Percentiles rank a stretch among this genome's conserved stretches.
Conservation (phyloP, 176 grass and related monocot species). For the bread wheat (Triticum aestivum) region DNA sequence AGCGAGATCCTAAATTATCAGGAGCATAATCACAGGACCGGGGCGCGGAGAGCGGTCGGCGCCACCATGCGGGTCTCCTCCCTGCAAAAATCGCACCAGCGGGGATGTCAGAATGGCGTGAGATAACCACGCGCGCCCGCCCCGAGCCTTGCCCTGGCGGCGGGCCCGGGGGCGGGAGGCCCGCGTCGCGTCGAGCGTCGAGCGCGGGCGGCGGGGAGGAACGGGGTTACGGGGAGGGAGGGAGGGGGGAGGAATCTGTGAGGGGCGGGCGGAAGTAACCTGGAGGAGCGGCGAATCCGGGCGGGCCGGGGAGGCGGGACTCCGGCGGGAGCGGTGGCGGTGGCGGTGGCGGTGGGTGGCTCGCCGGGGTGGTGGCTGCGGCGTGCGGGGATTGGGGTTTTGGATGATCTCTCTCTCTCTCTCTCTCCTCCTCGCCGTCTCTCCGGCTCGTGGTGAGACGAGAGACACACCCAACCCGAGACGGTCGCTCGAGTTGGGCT, state of each 20-base stretch:
- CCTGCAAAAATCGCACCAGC: slow-evolving; percentile 34
- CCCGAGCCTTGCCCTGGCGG: neutral
- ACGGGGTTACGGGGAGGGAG: neutral
- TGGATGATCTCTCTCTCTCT: neutral
- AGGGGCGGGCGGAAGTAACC: neutral
- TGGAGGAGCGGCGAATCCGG: neutral
- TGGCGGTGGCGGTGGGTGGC: neutral
- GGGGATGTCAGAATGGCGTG: neutral
- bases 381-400: slow-evolving; percentile 27
- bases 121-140: neutral
- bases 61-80: neutral
- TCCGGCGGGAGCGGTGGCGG: neutral
- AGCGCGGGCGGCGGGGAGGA: neutral
- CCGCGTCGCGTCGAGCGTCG: slow-evolving; percentile 13
- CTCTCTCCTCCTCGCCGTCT: neutral
- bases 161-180: neutral
- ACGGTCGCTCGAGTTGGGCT: neutral
- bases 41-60: neutral
- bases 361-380: neutral
- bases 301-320: neutral
- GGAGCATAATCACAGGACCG: neutral
- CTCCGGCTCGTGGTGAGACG: slow-evolving; percentile 11
- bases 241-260: neutral
- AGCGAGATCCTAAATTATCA: slow-evolving; percentile 10
- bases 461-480: neutral